Conservation (phyloP, 352 stramenopile genomes). For the Phytophthora parvispora region DNA sequence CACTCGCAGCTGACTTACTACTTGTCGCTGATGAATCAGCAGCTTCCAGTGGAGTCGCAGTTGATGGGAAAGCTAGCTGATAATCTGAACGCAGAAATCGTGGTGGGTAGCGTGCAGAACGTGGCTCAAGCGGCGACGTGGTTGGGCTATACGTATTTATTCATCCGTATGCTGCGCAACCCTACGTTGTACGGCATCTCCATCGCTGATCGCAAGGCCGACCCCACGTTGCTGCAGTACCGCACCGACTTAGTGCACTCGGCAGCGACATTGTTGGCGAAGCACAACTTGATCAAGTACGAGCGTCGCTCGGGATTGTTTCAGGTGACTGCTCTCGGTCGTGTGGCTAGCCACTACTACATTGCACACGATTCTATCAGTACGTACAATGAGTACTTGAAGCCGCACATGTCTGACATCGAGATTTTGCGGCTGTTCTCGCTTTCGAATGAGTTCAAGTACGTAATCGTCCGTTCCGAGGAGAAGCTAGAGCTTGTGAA, state of each 20-base stretch:
- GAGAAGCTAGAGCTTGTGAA: slow-evolving; percentile 99
- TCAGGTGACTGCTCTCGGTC: slow-evolving; percentile 97
- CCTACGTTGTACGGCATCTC: slow-evolving; percentile 97
- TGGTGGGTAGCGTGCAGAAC: slow-evolving; percentile 97
- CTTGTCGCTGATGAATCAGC: slow-evolving; percentile 99
- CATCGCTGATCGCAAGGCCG: slow-evolving; percentile 86
- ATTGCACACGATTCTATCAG: slow-evolving; percentile 99
- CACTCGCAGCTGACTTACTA: slow-evolving; percentile 99
- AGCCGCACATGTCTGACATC: slow-evolving; percentile 99
- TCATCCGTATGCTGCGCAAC: slow-evolving; percentile 99
- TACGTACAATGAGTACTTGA: slow-evolving; percentile 99
- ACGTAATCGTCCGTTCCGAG: slow-evolving; percentile 98
- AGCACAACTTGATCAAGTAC: slow-evolving; percentile 99
- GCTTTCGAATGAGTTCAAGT: slow-evolving; percentile 99
- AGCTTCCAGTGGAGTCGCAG: slow-evolving; percentile 99
- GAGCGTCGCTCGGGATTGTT: slow-evolving; percentile 97
- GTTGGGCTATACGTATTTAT: slow-evolving; percentile 99
- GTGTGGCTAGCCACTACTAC: slow-evolving; percentile 99
- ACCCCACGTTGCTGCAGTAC: slow-evolving; percentile 96
- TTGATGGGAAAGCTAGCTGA: slow-evolving; percentile 97
- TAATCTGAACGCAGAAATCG: slow-evolving; percentile 99
- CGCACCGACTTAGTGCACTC: slow-evolving; percentile 98
- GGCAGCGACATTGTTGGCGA: slow-evolving; percentile 96
- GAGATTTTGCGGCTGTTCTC: slow-evolving; percentile 99
- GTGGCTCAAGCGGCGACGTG: slow-evolving; percentile 97